Percentiles rank a stretch among this genome's conserved stretches.
phyloP scores from a whole-genome alignment of 2,329 filamentous ascomycete species.

The Fusarium papillatum region DNA sequence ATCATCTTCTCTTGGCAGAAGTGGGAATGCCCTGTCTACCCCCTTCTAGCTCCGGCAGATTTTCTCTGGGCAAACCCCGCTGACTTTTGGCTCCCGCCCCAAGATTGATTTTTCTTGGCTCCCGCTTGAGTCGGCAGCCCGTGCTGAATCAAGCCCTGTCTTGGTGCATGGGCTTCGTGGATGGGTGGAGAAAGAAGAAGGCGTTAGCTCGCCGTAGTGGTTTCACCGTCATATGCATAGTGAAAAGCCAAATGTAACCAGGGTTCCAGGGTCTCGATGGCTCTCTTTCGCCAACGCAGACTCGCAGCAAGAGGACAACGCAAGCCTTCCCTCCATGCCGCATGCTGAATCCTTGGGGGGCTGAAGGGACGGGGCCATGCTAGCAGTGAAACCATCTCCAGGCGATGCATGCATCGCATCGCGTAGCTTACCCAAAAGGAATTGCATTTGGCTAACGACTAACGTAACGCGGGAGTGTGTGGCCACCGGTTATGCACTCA shows the following conservation, averaged over 20 bases:
- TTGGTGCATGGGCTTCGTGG: conserved; percentile 6
- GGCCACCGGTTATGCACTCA: neutral
- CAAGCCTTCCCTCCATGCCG: neutral
- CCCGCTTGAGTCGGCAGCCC: conserved; percentile 16
- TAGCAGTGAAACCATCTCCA: neutral
- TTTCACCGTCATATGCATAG: conserved; percentile 29
- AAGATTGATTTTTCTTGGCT: conserved; percentile 18
- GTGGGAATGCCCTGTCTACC: neutral
- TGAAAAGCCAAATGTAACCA: conserved; percentile 1
- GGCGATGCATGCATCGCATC: neutral
- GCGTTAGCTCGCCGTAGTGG: conserved; percentile 5
- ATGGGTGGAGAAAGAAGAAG: neutral
- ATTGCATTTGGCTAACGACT: neutral
- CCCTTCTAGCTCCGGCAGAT: conserved; percentile 1
- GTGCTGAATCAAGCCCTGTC: neutral
- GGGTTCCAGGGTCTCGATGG: conserved; percentile 15
- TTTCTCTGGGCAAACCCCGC: neutral
- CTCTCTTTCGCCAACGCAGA: conserved; percentile 1
- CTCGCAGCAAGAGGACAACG: conserved; percentile 7
- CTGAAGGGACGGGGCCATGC: conserved; percentile 2
- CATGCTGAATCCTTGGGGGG: neutral
- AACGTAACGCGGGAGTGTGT: neutral
- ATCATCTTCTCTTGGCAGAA: neutral
- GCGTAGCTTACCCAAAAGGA: neutral
- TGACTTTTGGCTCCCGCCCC: conserved; percentile 7